phyloP scores from a whole-genome alignment of 441 rosid genomes.

The Corymbia calophylla region DNA sequence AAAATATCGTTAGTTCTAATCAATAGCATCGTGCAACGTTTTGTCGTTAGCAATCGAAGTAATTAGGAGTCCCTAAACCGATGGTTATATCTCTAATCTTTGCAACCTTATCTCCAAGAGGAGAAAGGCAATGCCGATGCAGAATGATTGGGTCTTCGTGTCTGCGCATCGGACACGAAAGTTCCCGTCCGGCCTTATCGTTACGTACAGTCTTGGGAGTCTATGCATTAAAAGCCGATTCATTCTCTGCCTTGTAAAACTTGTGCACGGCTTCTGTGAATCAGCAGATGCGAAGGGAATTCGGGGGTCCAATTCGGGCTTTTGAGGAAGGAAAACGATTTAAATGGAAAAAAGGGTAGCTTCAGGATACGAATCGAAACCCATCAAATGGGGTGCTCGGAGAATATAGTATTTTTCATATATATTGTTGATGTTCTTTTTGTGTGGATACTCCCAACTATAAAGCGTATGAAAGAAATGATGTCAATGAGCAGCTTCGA shows the following conservation, averaged over 20 bases:
- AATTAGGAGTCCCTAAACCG: not conserved
- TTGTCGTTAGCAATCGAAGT: not conserved
- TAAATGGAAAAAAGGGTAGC: not conserved
- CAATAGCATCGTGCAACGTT: accelerated
- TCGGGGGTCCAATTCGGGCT: not conserved
- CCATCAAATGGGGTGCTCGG: not conserved
- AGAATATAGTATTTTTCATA: not conserved
- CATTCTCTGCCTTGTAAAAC: not conserved
- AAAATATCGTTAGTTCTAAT: not conserved
- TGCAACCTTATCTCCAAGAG: not conserved
- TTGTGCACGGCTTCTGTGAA: not conserved
- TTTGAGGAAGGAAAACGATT: not conserved
- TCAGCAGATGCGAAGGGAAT: not conserved
- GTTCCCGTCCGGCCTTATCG: not conserved
- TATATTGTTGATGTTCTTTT: not conserved
- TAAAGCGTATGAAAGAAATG: not conserved
- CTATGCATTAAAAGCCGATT: not conserved
- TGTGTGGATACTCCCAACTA: not conserved
- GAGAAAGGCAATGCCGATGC: not conserved
- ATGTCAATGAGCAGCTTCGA: not conserved
- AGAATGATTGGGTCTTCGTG: not conserved
- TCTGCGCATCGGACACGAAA: not conserved
- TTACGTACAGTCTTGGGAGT: not conserved
- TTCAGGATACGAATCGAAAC: not conserved
- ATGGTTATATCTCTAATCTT: not conserved